phyloP scores from a whole-genome alignment of 768 basidiomycete genomes.

The Macrolepiota dolichaula region DNA sequence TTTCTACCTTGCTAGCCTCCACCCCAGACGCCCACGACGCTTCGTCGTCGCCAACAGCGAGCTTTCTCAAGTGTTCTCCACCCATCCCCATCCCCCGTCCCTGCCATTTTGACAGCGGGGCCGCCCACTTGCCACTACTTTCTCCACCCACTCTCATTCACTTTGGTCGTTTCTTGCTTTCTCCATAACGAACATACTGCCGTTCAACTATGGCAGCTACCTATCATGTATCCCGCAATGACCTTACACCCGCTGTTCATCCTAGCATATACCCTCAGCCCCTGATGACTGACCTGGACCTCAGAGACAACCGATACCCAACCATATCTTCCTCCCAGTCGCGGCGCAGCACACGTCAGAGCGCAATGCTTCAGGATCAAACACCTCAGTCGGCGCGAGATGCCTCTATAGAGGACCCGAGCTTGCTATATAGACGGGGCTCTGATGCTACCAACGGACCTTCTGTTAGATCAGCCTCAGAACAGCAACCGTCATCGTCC shows the following conservation, averaged over 20 bases:
- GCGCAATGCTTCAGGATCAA: neutral
- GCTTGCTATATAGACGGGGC: slow-evolving; percentile 14
- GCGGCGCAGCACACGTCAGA: slow-evolving; percentile 4
- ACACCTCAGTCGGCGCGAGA: slow-evolving; percentile 18
- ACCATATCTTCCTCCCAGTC: slow-evolving; percentile 30
- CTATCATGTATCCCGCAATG: slow-evolving; percentile 42
- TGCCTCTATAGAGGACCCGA: slow-evolving; percentile 15
- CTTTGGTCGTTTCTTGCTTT: slow-evolving; percentile 7
- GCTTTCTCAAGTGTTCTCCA: neutral
- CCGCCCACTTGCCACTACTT: slow-evolving; percentile 10
- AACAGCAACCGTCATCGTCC: slow-evolving; percentile 10
- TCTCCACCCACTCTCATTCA: neutral
- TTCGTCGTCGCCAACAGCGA: slow-evolving; percentile 11
- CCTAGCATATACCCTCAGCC: slow-evolving; percentile 45
- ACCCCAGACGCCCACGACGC: neutral
- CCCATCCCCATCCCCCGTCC: neutral
- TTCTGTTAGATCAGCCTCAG: slow-evolving; percentile 4
- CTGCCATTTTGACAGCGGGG: neutral
- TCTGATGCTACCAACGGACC: slow-evolving; percentile 14
- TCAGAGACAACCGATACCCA: slow-evolving; percentile 60
- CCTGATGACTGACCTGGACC: slow-evolving; percentile 59
- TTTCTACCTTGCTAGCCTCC: slow-evolving; percentile 6
- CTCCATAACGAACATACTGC: neutral
- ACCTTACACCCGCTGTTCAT: slow-evolving; percentile 31
- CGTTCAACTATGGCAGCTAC: slow-evolving; percentile 45